Base-by-base conservation (phyloP, 2,329 filamentous ascomycete species). In the Penicillium sp. region DNA sequence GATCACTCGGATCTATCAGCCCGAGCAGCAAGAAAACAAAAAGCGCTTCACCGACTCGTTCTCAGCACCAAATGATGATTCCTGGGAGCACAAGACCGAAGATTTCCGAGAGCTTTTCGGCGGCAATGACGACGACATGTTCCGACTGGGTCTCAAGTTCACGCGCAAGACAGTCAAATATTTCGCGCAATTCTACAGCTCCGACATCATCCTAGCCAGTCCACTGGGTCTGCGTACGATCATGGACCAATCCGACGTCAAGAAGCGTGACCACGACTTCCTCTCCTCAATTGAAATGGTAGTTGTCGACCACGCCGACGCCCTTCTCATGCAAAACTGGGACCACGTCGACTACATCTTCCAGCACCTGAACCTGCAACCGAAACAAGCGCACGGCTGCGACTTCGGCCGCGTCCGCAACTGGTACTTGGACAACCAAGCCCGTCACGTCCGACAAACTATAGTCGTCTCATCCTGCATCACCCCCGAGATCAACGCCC, bases 321-420 rank as follows among this genome's bases (percentile, higher is more conserved):
- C 92, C 0, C 84, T 97, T 42, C 84, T 96, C 9, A 97, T 97
- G 92, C 94, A 99, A 74, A 97, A 96, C 73, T 97, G 93, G 93
- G 92, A 97, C 69, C 93, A 99, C 71, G 85, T 97, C 60, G 90
- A 96, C 73, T 90, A 90, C 72, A 89, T 97, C 67, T 93, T 97
- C 70, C 87, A 91, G 61, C 91, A 96, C 73, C 83, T 99, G 61
- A 99, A 99, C 73, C 82, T 89, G 23, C 91, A 96, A 68, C 93
- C 94, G 38, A 91, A 89, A 69, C 90, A 96, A 67, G 85, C 91
- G 0, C 93, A 97, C 74, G 93, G 90, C 63, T 96, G 91, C 69
- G 94, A 99, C 78, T 96, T 97, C 73, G 90, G 89, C 65, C 89
- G 94, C 19, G 90, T 97, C 6, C 85, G 93, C 50, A 86, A 82